Evolutionary conservation across 805 yeast genomes (phyloP).

Genomic region (Saccharomycopsis selenospora): DNA sequence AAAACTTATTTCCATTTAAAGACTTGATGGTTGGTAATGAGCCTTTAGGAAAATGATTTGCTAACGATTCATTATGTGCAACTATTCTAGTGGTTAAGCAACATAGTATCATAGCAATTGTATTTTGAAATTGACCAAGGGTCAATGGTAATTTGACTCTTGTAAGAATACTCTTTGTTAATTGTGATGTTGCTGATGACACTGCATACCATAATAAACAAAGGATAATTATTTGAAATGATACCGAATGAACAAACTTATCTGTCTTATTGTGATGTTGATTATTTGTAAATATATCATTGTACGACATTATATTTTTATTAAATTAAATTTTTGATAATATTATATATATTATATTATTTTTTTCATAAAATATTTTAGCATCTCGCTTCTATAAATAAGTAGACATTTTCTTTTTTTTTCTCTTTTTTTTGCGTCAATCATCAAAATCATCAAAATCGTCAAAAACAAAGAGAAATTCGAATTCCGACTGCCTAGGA

Average conservation of each 20-base stretch:
- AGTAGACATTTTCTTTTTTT: too few species aligned
- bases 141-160: slow-evolving; percentile 32
- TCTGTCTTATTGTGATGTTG: background rate
- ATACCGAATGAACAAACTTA: slow-evolving; percentile 26
- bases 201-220: slow-evolving; percentile 35
- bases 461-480: too few species aligned
- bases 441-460: too few species aligned
- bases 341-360: too few species aligned
- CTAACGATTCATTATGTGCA: slow-evolving; percentile 3
- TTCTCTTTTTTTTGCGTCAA: too few species aligned
- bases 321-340: too few species aligned
- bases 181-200: slow-evolving; percentile 35
- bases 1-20: slow-evolving; percentile 20
- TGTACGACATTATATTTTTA: background rate
- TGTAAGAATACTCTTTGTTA: slow-evolving; percentile 31
- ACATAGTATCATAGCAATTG: slow-evolving; percentile 29
- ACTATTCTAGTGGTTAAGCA: slow-evolving; percentile 26
- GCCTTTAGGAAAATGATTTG: background rate
- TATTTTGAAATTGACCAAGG: slow-evolving; percentile 33
- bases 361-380: too few species aligned
- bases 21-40: background rate
- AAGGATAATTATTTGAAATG: slow-evolving; percentile 27
- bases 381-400: too few species aligned
- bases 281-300: background rate
- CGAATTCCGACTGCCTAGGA: too few species aligned